Base-by-base conservation (phyloP, 2,329 filamentous ascomycete genomes). In the Monosporascus ibericus region DNA sequence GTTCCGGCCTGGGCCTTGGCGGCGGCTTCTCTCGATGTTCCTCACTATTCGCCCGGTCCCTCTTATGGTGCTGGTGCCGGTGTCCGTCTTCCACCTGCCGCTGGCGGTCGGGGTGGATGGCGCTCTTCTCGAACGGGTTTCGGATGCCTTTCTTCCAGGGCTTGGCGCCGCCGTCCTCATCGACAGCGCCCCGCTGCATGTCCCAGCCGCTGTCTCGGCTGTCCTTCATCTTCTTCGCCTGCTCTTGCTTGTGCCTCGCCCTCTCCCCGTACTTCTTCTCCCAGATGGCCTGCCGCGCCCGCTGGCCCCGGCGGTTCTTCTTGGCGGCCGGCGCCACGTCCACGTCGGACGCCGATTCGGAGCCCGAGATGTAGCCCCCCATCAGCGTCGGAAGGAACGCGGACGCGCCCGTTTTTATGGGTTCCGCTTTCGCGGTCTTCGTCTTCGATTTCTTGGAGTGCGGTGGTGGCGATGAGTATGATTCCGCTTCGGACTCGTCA, bases 311-410 rank as follows among this genome's bases (percentile, higher is more conserved):
- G 22, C 87, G 78, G 62, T 92, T 92, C 70, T 91, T 92, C 60
- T 82, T 82, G 0, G 76, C 70, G 1, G 75, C 68, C 5, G 75
- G 75, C 6, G 79, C 80, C 2, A 77, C 68, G 49, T 90, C 87
- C 22, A 88, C 73, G 57, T 88, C 85, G 0, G 85, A 87, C 6
- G 80, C 81, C 0, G 79, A 82, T 60, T 89, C 87, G 8, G 85
- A 88, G 47, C 87, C 88, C 2, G 87, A 90, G 61, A 89, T 80
- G 71, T 92, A 95, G 52, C 87, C 87, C 20, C 84, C 86, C 79
- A 90, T 89, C 17, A 94, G 79, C 1, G 85, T 84, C 0, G 89
- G 89, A 2, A 94, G 72, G 65, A 91, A 90, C 0, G 81, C 81
- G 0, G 87, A 81, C 51, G 70, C 70, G 8, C 66, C 65, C 11